Evolutionary conservation across 768 basidiomycete species (phyloP).

Genomic region (Suillus spraguei): DNA sequence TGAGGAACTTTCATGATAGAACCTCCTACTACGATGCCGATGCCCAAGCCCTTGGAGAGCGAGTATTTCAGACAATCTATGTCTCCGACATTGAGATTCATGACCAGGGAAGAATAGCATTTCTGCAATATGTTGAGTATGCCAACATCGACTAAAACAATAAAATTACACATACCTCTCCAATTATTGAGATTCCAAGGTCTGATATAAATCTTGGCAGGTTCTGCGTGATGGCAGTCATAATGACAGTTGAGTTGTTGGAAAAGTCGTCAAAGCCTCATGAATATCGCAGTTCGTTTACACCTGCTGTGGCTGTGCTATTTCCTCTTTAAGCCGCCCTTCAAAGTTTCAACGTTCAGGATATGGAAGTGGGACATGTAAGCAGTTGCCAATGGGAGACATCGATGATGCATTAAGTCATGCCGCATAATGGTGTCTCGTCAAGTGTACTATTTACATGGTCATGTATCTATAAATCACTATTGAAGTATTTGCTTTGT

Average conservation of each 20-base stretch:
- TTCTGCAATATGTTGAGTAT: constrained; percentile 47
- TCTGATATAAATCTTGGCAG: constrained; percentile 87
- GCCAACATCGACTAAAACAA: background rate
- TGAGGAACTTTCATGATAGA: constrained; percentile 97
- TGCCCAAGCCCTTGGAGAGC: constrained; percentile 87
- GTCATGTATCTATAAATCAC: constrained; percentile 4
- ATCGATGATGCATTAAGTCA: constrained; percentile 20
- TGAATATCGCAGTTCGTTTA: background rate
- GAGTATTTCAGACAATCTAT: constrained; percentile 88
- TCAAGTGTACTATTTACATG: constrained; percentile 14
- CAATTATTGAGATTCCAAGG: constrained; percentile 79
- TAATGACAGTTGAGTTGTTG: constrained; percentile 34
- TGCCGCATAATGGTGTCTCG: constrained; percentile 13
- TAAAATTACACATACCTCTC: constrained; percentile 53
- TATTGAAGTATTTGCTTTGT: background rate
- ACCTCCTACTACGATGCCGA: constrained; percentile 91
- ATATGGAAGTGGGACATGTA: too few relatives aligned
- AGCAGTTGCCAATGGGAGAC: too few relatives aligned
- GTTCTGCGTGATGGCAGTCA: constrained; percentile 80
- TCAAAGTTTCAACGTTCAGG: too few relatives aligned
- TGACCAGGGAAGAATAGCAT: constrained; percentile 89
- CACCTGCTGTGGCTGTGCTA: constrained; percentile 27
- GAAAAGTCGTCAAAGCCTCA: background rate
- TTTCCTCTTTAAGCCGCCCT: constrained; percentile 9
- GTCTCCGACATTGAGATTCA: constrained; percentile 78